phyloP scores from a whole-genome alignment of 345 rosid genomes.

The Eucalyptus pauciflora region DNA sequence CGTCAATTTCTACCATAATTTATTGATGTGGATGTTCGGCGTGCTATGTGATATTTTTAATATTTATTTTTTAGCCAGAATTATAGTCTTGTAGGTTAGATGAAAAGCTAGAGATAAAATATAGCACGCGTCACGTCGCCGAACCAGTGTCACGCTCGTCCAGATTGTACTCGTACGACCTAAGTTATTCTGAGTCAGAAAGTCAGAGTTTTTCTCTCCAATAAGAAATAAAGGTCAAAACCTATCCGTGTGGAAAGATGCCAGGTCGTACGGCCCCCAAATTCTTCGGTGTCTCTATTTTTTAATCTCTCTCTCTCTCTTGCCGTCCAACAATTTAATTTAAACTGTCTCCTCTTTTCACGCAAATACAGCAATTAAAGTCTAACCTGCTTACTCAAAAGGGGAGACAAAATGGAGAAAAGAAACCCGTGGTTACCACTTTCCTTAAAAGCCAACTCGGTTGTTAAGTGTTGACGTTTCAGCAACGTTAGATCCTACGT shows the following conservation, averaged over 20 bases:
- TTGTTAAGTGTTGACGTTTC: neutral
- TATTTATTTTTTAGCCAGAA: too few species aligned
- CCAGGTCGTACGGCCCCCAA: neutral
- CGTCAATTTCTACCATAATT: too few species aligned
- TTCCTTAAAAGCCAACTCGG: neutral
- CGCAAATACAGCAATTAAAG: neutral
- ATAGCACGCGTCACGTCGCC: neutral
- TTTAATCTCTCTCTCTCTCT: neutral
- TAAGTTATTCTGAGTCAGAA: neutral
- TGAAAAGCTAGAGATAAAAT: neutral
- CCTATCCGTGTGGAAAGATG: neutral
- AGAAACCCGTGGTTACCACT: neutral
- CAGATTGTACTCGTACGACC: neutral
- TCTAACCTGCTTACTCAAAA: neutral
- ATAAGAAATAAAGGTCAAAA: neutral
- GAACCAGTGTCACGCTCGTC: neutral
- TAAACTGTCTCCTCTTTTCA: neutral
- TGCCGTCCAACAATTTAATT: neutral
- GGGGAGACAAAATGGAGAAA: neutral
- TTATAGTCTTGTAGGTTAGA: neutral
- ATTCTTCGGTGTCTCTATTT: neutral
- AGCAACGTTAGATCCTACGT: neutral
- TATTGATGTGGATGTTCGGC: too few species aligned
- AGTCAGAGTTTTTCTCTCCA: neutral
- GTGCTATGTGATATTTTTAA: too few species aligned